Evolutionary conservation across 2,329 filamentous ascomycete genomes (phyloP), one percentile per base, ranked within the genome.

Genomic region (Verticillium klebahnii): DNA sequence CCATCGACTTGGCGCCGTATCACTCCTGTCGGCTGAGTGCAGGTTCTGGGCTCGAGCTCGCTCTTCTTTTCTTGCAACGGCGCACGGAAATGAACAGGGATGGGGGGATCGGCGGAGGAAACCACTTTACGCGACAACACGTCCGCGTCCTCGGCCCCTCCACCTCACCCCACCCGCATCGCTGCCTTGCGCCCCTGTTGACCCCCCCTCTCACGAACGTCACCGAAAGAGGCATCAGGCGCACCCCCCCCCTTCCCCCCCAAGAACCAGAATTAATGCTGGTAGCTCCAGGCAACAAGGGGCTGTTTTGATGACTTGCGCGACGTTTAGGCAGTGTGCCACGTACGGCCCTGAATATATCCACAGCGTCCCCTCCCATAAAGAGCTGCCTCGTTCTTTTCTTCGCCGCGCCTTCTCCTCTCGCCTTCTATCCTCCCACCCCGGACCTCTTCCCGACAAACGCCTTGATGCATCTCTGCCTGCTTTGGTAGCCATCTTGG

Each of bases 41-140:
- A 72, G 66, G 71, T 71, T 66, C 29, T 69, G 56, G 67, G 40
- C 19, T 50, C 40, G 40, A n/a, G 19, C 40, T 50, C 40, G 23
- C 19, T 50, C 19, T 50, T n/a, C 40, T 50, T 25, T 50, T 50
- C 40, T 50, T n/a, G 19, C 40, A 29, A 50, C 40, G 8, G 40
- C 40, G 23, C n/a, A 36, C 40, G 19, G 11, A 50, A 8, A 50
- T 9, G 19, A 25, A 50, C 40, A 50, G 40, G 40, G 40, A 50
- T 36, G 34, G 9, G 34, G 34, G 40, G 61, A 72, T 63, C 63
- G 57, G 50, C 62, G 39, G 61, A 57, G 14, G 57, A 67, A 74
- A 73, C 71, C 73, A 74, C 73, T 75, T 74, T 74, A 75, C 73
- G 73, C 73, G 73, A 71, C 71, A 63, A 68, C 65, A 66, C 72